A percentile compares a stretch with the other conserved stretches of the same genome.
Evolutionary conservation across 352 stramenopile genomes (phyloP).

Genomic region (Thraustotheca clavata): DNA sequence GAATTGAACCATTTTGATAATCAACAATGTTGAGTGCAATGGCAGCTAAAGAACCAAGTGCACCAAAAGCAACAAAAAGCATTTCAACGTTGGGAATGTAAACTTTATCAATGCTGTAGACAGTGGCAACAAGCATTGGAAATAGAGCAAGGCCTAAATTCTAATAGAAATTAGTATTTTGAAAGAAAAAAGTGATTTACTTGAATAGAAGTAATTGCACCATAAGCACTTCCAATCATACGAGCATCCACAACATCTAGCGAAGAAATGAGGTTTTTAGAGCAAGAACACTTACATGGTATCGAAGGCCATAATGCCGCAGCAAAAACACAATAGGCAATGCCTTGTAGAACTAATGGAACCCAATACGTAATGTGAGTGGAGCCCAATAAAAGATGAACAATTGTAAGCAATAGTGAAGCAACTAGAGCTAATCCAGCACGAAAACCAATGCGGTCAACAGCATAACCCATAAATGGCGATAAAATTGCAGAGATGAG

Average conservation of each 20-base stretch:
- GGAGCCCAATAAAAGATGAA: constrained; percentile 82
- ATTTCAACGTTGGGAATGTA: constrained; percentile 79
- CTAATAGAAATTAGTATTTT: constrained; percentile 25
- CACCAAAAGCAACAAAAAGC: constrained; percentile 69
- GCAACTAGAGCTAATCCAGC: constrained; percentile 75
- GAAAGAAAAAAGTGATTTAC: constrained; percentile 25
- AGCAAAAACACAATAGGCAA: constrained; percentile 90
- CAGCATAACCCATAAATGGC: constrained; percentile 83
- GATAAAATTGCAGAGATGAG: constrained; percentile 85
- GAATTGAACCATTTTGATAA: constrained; percentile 63
- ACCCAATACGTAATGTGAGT: constrained; percentile 64
- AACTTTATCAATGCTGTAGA: constrained; percentile 55
- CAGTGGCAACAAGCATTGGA: constrained; percentile 57
- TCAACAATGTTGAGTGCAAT: constrained; percentile 67
- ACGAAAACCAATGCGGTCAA: constrained; percentile 84
- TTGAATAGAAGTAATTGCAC: constrained; percentile 90
- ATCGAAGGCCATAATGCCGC: constrained; percentile 90
- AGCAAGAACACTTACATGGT: constrained; percentile 34
- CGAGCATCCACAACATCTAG: constrained; percentile 80
- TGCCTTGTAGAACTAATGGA: constrained; percentile 83
- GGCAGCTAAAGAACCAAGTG: constrained; percentile 61
- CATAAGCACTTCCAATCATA: constrained; percentile 87
- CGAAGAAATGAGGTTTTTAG: not conserved
- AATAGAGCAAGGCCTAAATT: constrained; percentile 79
- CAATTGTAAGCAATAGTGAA: constrained; percentile 59